Conservation (phyloP, 306 rosid species). For the Cicer pinnatifidum region DNA sequence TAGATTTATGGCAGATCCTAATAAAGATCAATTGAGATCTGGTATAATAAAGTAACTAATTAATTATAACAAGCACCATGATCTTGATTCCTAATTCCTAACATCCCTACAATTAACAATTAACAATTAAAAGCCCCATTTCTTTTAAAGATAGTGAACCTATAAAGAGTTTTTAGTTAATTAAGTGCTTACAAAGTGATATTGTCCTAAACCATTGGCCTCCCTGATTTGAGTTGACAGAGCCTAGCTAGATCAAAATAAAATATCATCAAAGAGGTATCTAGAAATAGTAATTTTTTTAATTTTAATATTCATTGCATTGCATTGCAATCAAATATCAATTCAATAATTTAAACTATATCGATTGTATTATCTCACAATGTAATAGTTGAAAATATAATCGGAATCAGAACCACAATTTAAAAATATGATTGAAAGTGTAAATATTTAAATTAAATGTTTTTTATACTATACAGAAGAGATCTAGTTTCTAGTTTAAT, state of each 20-base stretch:
- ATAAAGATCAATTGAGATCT: constrained; percentile 48
- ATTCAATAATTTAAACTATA: too few relatives aligned
- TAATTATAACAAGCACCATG: constrained; percentile 43
- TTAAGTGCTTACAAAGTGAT: constrained; percentile 46
- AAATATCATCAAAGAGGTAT: constrained; percentile 52
- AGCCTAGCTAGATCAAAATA: constrained; percentile 48
- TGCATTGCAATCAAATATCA: too few relatives aligned
- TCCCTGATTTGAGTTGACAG: constrained; percentile 68
- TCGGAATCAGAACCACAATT: too few relatives aligned
- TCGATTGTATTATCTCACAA: too few relatives aligned
- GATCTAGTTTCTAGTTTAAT: constrained; percentile 52
- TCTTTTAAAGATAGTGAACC: constrained; percentile 34
- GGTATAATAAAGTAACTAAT: constrained; percentile 34
- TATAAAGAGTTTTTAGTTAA: constrained; percentile 32
- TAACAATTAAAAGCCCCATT: constrained; percentile 40
- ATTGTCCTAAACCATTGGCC: constrained; percentile 55
- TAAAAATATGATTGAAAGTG: too few relatives aligned
- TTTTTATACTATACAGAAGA: constrained; percentile 37
- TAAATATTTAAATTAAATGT: too few relatives aligned
- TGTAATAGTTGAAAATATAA: too few relatives aligned
- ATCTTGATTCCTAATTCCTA: constrained; percentile 47
- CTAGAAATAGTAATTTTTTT: constrained; percentile 38
- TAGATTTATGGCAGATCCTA: constrained; percentile 35
- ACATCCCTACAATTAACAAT: constrained; percentile 36
- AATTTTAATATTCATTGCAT: too few relatives aligned